Evolutionary conservation across 148 eudicot genomes (phyloP).

Genomic region (Rhododendron henanense): DNA sequence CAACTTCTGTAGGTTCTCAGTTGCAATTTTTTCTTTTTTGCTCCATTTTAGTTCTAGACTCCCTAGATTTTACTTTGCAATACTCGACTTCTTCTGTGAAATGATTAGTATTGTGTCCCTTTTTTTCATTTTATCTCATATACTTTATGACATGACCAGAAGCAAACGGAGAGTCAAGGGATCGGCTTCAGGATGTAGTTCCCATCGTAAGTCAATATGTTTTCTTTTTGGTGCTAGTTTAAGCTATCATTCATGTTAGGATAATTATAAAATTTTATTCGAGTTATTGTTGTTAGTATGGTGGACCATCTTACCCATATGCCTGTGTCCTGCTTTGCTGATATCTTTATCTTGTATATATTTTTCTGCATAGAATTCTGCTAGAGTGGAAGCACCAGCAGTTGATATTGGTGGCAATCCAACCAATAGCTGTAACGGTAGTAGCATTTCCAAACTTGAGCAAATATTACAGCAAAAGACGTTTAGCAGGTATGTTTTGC

Average conservation of each 20-base stretch:
- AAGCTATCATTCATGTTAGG: neutral
- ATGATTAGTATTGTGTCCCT: neutral
- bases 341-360: neutral
- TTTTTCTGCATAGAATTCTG: neutral
- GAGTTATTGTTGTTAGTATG: neutral
- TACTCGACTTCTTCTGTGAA: neutral
- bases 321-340: neutral
- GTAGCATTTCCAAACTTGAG: conserved; percentile 74
- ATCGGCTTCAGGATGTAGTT: conserved; percentile 28
- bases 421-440: conserved; percentile 13
- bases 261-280: neutral
- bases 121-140: neutral
- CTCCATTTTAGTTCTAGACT: neutral
- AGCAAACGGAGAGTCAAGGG: conserved; percentile 26
- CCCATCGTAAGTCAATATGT: conserved; percentile 36
- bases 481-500: conserved; percentile 55
- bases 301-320: neutral
- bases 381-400: conserved; percentile 23
- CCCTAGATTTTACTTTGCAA: neutral
- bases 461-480: conserved; percentile 70
- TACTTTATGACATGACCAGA: conserved; percentile 34
- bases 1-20: neutral
- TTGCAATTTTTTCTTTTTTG: neutral
- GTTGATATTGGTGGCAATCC: conserved; percentile 10
- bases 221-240: neutral